Conservation (phyloP, 169 alveolate species). For the Plasmodium relictum region DNA sequence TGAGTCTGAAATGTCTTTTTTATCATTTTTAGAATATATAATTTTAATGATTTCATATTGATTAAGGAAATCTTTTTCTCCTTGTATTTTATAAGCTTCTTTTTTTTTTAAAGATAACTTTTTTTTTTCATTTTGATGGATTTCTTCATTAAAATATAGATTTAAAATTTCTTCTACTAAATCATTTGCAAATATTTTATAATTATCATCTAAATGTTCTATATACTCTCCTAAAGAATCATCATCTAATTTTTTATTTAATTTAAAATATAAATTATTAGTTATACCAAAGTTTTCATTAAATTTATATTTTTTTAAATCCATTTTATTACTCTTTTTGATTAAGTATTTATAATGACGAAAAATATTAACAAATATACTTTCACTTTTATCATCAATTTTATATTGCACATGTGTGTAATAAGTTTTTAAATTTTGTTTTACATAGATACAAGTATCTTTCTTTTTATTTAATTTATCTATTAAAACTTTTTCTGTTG, state of each 20-base stretch:
- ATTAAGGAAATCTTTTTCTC: not conserved
- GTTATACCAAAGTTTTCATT: not conserved
- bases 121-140: not conserved
- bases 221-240: not conserved
- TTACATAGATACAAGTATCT: not conserved
- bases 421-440: not conserved
- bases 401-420: not conserved
- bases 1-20: not conserved
- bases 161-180: not conserved
- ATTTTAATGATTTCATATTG: not conserved
- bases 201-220: not conserved
- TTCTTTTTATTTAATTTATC: constrained; percentile 4
- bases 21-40: not conserved
- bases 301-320: not conserved
- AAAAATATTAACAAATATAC: not conserved
- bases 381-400: not conserved
- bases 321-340: not conserved
- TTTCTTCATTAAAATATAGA: not conserved
- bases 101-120: too few species aligned
- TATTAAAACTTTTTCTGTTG: not conserved
- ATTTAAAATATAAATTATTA: not conserved
- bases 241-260: not conserved
- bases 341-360: not conserved
- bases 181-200: constrained; percentile 5
- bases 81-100: not conserved